These are phyloP conservation scores for Diaporthe longicolla DNA, from an alignment of 2,329 filamentous ascomycete genomes.

Conservation along the genomic window DNA sequence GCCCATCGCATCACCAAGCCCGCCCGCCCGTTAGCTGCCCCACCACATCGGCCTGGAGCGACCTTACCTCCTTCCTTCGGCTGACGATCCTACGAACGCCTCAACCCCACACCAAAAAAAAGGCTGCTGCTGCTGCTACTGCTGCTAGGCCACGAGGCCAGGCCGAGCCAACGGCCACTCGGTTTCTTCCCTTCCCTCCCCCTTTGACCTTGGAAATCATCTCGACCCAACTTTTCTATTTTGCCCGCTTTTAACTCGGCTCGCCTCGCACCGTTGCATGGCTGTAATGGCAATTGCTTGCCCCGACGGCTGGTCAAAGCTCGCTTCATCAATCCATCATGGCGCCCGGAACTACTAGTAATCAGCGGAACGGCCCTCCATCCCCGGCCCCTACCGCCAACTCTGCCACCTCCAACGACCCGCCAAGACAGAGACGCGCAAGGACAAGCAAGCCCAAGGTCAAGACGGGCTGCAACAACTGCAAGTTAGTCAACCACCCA, in stretches of 20 bases:
- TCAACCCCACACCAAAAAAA: conserved; percentile 22
- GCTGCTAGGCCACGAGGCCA: background rate
- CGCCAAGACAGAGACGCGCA: conserved; percentile 55
- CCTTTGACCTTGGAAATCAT: too few species aligned
- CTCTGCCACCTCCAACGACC: conserved; percentile 41
- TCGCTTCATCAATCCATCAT: conserved; percentile 28
- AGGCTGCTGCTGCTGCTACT: too few species aligned
- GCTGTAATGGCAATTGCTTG: conserved; percentile 39
- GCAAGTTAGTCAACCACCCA: conserved; percentile 69
- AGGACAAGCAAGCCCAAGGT: conserved; percentile 73
- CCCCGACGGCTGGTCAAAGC: conserved; percentile 3
- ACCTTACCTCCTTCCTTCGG: conserved; percentile 21
- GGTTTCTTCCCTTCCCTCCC: background rate
- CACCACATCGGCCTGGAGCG: conserved; percentile 22
- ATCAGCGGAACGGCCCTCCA: conserved; percentile 30
- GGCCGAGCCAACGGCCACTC: background rate
- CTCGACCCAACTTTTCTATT: background rate
- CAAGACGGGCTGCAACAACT: conserved; percentile 76
- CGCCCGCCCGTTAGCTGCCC: conserved; percentile 6
- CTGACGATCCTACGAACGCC: conserved; percentile 18
- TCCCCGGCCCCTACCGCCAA: conserved; percentile 34
- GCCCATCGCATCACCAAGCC: conserved; percentile 25
- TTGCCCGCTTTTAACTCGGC: background rate
- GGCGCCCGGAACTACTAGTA: conserved; percentile 29
- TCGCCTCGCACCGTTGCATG: conserved; percentile 13